Evolutionary conservation across 345 rosid species (phyloP).

Genomic region (Microthlaspi erraticum): DNA sequence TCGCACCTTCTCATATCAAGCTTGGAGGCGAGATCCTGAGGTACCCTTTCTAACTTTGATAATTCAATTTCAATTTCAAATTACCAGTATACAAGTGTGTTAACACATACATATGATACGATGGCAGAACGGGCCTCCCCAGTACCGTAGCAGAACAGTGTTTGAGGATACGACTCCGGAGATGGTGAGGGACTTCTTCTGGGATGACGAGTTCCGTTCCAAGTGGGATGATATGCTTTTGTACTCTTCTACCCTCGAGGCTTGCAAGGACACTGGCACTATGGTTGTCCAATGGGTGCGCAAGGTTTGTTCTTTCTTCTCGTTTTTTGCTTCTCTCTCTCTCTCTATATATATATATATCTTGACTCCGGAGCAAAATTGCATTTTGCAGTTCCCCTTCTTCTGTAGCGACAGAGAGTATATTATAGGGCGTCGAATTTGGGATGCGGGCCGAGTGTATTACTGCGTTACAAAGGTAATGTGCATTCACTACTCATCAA

Average conservation of each 20-base stretch:
- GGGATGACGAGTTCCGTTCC: constrained; percentile 87
- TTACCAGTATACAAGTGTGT: no score
- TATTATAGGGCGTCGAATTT: constrained; percentile 90
- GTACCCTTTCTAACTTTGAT: constrained; percentile 44
- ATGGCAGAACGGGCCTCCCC: constrained; percentile 82
- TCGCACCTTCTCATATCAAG: constrained; percentile 71
- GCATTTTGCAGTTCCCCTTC: constrained; percentile 87
- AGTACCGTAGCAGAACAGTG: constrained; percentile 83
- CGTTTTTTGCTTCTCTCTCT: constrained; percentile 9
- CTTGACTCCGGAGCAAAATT: constrained; percentile 3
- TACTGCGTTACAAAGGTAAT: constrained; percentile 94
- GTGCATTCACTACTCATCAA: neutral
- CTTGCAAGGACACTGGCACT: constrained; percentile 74
- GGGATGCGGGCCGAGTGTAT: constrained; percentile 79
- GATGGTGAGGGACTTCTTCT: constrained; percentile 89
- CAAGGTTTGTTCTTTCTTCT: constrained; percentile 56
- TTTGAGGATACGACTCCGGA: constrained; percentile 93
- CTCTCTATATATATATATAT: constrained; percentile 12
- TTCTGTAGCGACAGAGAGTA: constrained; percentile 97
- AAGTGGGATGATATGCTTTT: constrained; percentile 95
- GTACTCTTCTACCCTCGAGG: constrained; percentile 62
- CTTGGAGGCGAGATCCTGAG: constrained; percentile 93
- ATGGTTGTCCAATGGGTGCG: constrained; percentile 94
- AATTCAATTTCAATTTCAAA: neutral
- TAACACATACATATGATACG: neutral